Base-by-base conservation (phyloP, 1,284 basidiomycete species). In the Heterobasidion parviporum region DNA sequence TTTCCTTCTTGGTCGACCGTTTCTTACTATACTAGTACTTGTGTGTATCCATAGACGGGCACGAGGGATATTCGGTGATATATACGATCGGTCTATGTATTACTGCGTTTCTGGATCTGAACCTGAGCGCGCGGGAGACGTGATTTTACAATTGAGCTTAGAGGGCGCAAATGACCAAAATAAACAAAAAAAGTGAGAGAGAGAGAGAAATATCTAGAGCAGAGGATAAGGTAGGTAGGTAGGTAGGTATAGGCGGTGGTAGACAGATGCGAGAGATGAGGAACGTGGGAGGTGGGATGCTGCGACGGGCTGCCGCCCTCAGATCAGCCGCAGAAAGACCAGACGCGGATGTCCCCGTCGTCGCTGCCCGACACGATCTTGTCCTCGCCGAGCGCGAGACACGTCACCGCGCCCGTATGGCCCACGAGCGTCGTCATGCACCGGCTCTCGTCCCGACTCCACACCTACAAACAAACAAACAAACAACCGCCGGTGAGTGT, bases 341-440 rank as follows among this genome's bases (percentile, higher is more conserved):
- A 94, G 35, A 94, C 75, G 62, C 82, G 82, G 53, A 94, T 72
- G 60, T 90, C 84, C 10, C 86, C 82, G 64, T 97, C 93, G 69
- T 98, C 96, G 58, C 92, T 91, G 2, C 95, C 96, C 34, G 92
- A 94, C 6, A 98, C 85, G 57, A 98, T 92, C 74, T 95, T 95
- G 70, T 98, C 95, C 69, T 98, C 96, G 1, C 90, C 92, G 2
- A 99, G 78, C 35, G 85, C 87, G 38, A 98, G 75, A 63, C 92
- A 93, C 16, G 92, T 98, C 50, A 98, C 94, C 3, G 96, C 93
- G 34, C 92, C 94, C 50, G 92, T 82, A 68, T 99, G 97, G 1
- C 95, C 96, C 16, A 97, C 91, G 5, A 99, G 79, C 1, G 97
- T 99, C 53, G 92, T 82, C 16, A 87, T 87, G 64, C 94, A 98